phyloP scores from a whole-genome alignment of 169 alveolate species.

The Eimeria sp. region DNA sequence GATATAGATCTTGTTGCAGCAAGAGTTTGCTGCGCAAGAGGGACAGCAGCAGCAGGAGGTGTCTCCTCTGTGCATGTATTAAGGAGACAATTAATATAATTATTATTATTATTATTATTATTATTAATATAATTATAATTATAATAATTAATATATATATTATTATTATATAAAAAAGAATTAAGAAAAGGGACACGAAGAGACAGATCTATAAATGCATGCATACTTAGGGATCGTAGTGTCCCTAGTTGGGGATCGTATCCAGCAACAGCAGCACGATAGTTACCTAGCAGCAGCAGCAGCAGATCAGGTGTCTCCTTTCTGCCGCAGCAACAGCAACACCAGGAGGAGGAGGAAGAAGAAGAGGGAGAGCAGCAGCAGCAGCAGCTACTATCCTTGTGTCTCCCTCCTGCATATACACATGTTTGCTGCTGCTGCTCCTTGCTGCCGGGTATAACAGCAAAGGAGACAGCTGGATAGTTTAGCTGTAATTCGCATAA shows the following conservation, averaged over 20 bases:
- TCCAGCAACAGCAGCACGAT: conserved; percentile 1
- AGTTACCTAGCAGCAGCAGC: not conserved
- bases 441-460: conserved; percentile 32
- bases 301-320: not conserved
- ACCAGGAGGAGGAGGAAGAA: too few species aligned
- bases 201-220: conserved; percentile 1
- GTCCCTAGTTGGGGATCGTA: not conserved
- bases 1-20: not conserved
- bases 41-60: conserved; percentile 1
- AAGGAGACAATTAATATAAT: too few species aligned
- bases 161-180: not conserved
- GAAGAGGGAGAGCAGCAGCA: too few species aligned
- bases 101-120: too few species aligned
- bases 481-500: conserved; percentile 10
- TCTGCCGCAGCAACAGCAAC: too few species aligned
- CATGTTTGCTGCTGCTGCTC: not conserved
- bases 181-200: conserved; percentile 16
- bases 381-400: too few species aligned
- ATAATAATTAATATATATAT: too few species aligned
- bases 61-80: not conserved
- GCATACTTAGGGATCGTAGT: conserved; percentile 27
- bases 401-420: not conserved
- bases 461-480: not conserved
- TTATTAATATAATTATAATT: too few species aligned
- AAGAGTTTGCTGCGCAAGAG: conserved; percentile 16